Evolutionary conservation across 306 rosid genomes (phyloP).

Genomic region (Bauhinia variegata): DNA sequence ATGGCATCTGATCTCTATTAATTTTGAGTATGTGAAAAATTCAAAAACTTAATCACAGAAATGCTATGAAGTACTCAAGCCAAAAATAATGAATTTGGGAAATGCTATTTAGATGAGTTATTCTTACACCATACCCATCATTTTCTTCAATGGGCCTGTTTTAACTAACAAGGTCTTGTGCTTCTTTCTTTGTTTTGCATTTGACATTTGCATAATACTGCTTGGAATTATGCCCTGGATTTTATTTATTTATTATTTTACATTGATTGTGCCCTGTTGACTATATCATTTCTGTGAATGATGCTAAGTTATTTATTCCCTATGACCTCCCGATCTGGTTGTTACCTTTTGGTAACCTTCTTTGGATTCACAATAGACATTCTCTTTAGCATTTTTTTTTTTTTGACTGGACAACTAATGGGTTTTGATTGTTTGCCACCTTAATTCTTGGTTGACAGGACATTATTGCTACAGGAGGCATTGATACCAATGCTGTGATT

Average conservation of each 20-base stretch:
- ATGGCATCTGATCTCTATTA: conserved; percentile 4
- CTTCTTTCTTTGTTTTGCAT: not conserved
- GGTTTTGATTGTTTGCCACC: conserved; percentile 10
- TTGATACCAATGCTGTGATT: conserved; percentile 90
- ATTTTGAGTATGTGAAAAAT: not conserved
- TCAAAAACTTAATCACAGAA: not conserved
- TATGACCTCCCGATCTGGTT: not conserved
- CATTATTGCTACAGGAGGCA: conserved; percentile 89
- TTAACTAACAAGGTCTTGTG: not conserved
- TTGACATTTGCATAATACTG: not conserved
- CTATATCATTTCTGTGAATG: not conserved
- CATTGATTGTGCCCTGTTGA: not conserved
- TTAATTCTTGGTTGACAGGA: conserved; percentile 57
- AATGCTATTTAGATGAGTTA: not conserved
- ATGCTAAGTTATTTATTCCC: not conserved
- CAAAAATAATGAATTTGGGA: not conserved
- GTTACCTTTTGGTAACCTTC: not conserved
- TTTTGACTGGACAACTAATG: conserved; percentile 1
- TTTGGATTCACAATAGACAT: not conserved
- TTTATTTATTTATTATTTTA: not conserved
- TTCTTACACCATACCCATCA: not conserved
- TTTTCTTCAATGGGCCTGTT: not conserved
- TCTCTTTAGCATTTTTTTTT: not conserved
- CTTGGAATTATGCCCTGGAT: not conserved
- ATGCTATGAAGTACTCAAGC: too few species aligned